Base-by-base conservation (phyloP, 768 basidiomycete species). In the Mrakia blollopis region DNA sequence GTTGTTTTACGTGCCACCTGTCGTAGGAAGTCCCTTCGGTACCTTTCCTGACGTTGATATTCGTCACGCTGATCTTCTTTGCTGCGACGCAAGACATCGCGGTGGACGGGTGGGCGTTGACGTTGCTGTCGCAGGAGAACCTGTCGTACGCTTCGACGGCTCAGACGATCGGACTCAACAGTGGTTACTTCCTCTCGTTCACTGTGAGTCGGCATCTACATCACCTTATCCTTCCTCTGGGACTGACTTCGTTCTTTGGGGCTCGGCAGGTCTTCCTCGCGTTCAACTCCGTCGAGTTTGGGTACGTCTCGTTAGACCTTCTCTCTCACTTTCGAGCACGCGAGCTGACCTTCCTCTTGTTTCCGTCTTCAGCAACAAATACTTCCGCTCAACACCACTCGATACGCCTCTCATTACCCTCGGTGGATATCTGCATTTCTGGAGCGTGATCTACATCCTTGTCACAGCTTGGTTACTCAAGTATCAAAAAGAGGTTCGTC, bases 31-130 rank as follows among this genome's bases (percentile, higher is more conserved):
- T 88, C 65, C 87, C 94, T 52, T 88, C 96, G 83, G 86, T 99
- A 39, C 81, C 84, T 30, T 88, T 91, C 80, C 85, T 99, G 61
- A 96, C 96, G 5, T 85, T 88, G 69, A 85, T 94, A 30, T 99
- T 98, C 82, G 92, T 94, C 1, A 87, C 89, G 41, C 88, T 99
- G 54, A 95, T 99, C 47, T 88, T 94, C 80, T 92, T 98, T 81
- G 94, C 97, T 25, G 97, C 97, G 10, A 99, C 97, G 0, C 97
- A 99, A 89, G 95, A 98, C 83, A 98, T 98, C 76, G 96, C 96
- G 63, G 96, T 98, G 41, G 96, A 98, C 81, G 96, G 86, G 61
- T 87, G 86, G 86, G 86, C 86, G 9, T 80, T 87, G 8, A 86
- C 85, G 2, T 82, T 87, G 47, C 89, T 99, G 67, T 98, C 96